Percentiles rank a stretch among this genome's conserved stretches.
These are phyloP conservation scores for Fusarium anguioides DNA, from an alignment of 2,329 filamentous ascomycete species.

Conservation along the genomic window DNA sequence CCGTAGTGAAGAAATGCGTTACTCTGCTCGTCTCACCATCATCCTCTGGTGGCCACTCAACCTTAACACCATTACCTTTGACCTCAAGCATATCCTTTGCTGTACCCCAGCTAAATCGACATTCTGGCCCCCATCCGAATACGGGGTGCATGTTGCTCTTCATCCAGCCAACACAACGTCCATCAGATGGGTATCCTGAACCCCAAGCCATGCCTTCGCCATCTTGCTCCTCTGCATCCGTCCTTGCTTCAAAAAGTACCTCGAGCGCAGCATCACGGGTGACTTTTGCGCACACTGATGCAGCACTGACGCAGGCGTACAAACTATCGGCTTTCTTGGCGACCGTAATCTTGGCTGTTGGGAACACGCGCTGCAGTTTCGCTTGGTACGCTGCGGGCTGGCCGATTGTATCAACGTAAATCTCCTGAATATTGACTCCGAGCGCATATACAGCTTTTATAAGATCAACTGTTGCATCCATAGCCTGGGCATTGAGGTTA, in stretches of 20 bases:
- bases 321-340: constrained; percentile 93
- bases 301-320: constrained; percentile 92
- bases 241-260: constrained; percentile 70
- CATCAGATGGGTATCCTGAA: constrained; percentile 92
- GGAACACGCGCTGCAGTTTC: constrained; percentile 85
- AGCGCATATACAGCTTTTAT: constrained; percentile 80
- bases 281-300: constrained; percentile 95
- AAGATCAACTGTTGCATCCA: constrained; percentile 88
- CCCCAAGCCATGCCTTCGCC: constrained; percentile 75
- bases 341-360: constrained; percentile 78
- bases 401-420: constrained; percentile 96
- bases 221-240: constrained; percentile 46
- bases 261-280: constrained; percentile 92
- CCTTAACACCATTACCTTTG: constrained; percentile 74
- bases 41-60: constrained; percentile 86
- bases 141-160: constrained; percentile 88
- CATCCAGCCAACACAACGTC: constrained; percentile 82
- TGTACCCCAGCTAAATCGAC: constrained; percentile 95
- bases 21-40: constrained; percentile 75
- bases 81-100: constrained; percentile 90
- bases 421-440: constrained; percentile 85
- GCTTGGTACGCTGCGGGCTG: constrained; percentile 84
- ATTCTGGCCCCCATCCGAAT: constrained; percentile 95
- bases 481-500: constrained; percentile 95
- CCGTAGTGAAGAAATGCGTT: constrained; percentile 77